Evolutionary conservation across 2,329 filamentous ascomycete species (phyloP), one percentile per base, ranked within the genome.

Genomic region (Fusarium pseudoanthophilum): DNA sequence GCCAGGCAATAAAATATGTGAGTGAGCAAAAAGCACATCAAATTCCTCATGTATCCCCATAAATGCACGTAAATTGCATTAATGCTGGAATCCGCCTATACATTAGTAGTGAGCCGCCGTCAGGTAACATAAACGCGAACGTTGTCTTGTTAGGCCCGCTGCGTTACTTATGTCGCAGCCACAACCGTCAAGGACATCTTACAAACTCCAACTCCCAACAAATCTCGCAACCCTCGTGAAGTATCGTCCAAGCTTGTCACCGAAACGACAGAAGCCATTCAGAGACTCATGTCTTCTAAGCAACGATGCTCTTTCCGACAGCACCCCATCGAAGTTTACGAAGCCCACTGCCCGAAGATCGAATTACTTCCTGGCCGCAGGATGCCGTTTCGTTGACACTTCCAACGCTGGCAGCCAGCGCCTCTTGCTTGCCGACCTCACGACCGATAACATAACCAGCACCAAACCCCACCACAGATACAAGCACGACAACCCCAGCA

Each of bases 381-480:
- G 83, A 85, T 7, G 85, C 83, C 26, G 85, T 82, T 11, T 85
- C 82, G 71, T 87, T 86, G 59, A 85, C 81, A 39, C 82, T 82
- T 51, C 82, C 80, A 46, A 77, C 72, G 42, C 76, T 76, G 21
- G 83, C 83, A 15, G 81, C 82, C n/a, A 87, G 79, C 18, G 83
- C 80, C 77, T 92, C 90, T 72, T 91, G 88, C 39, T 88, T 85
- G 7, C 91, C 91, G 30, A 91, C 90, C 74, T 92, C 91, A 32
- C 90, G 85, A 10, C 91, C 91, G 67, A 92, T 90, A 30, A 92
- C 90, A 76, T 92, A 92, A 16, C 91, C 91, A 14, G 91, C 91
- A 6, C 91, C 90, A 73, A 93, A 92, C 5, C 90, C 90, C 39
- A 92, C 90, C 4, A 92, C 91, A 13, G 89, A 91, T 7, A 92